These are phyloP conservation scores for Selaginella tamariscina DNA, from an alignment of 75 land plant species.

Conservation along the genomic window DNA sequence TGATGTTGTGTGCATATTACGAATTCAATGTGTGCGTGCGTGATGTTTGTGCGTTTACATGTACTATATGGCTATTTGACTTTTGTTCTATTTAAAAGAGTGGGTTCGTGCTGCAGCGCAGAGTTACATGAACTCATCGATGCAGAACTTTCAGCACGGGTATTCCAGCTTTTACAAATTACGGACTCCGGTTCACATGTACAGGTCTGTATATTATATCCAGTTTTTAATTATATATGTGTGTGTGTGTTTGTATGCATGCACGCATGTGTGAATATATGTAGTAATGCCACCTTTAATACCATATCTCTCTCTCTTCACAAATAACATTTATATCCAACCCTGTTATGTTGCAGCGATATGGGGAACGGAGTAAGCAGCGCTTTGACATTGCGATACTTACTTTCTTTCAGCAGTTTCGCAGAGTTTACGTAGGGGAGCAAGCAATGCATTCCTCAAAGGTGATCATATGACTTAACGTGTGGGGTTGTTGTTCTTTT, in stretches of 20 bases:
- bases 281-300: no score
- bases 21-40: not conserved
- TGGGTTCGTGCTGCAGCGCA: constrained; percentile 31
- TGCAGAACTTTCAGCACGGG: constrained; percentile 96
- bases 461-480: constrained; percentile 24
- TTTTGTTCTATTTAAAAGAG: not conserved
- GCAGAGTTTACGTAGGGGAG: constrained; percentile 89
- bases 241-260: not conserved
- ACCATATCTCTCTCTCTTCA: no score
- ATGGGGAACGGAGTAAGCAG: constrained; percentile 68
- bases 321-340: not conserved
- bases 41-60: not conserved
- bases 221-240: not conserved
- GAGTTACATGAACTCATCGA: constrained; percentile 90
- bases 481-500: not conserved
- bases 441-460: constrained; percentile 94
- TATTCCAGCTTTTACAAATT: constrained; percentile 69
- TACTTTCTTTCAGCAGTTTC: constrained; percentile 78
- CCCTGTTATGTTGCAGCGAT: constrained; percentile 41
- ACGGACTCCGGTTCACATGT: constrained; percentile 72
- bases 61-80: not conserved
- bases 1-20: no score
- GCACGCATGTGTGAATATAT: not conserved
- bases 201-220: constrained; percentile 33
- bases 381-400: constrained; percentile 85